Conservation (phyloP, 2,329 filamentous ascomycete genomes). For the Domatiomyces globalis region DNA sequence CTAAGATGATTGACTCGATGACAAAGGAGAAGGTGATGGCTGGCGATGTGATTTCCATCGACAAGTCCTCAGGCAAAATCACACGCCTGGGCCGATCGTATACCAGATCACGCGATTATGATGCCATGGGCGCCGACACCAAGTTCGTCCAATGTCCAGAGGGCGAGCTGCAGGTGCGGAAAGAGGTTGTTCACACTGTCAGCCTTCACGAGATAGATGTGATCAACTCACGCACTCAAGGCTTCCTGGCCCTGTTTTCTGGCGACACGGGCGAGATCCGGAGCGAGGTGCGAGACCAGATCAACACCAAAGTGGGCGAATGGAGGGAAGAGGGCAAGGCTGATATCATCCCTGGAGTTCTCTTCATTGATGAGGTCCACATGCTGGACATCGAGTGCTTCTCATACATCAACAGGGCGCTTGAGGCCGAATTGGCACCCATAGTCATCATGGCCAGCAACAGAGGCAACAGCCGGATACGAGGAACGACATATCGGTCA, state of each 20-base stretch:
- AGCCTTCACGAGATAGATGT: slow-evolving; percentile 97
- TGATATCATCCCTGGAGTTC: slow-evolving; percentile 87
- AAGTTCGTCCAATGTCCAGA: slow-evolving; percentile 97
- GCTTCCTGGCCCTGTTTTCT: slow-evolving; percentile 91
- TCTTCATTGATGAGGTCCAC: slow-evolving; percentile 98
- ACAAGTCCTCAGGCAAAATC: slow-evolving; percentile 96
- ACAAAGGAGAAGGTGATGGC: slow-evolving; percentile 99
- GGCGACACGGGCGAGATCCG: slow-evolving; percentile 96
- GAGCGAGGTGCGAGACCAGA: slow-evolving; percentile 93
- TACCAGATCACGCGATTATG: slow-evolving; percentile 89
- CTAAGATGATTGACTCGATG: slow-evolving; percentile 99
- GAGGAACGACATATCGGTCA: slow-evolving; percentile 83
- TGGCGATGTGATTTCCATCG: slow-evolving; percentile 94
- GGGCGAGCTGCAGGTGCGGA: slow-evolving; percentile 90
- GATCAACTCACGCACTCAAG: slow-evolving; percentile 97
- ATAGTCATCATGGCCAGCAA: slow-evolving; percentile 99
- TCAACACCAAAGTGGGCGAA: slow-evolving; percentile 96
- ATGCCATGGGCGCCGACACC: slow-evolving; percentile 96
- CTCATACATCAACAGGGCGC: slow-evolving; percentile 91
- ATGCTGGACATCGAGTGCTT: slow-evolving; percentile 99
- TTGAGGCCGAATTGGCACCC: slow-evolving; percentile 87
- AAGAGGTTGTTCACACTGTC: slow-evolving; percentile 93
- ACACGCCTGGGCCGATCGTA: slow-evolving; percentile 93
- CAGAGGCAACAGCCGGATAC: slow-evolving; percentile 76
- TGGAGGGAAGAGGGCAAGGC: slow-evolving; percentile 99